Evolutionary conservation across 495 filamentous ascomycete genomes (phyloP).

Genomic region (Aspergillus ellipticus): DNA sequence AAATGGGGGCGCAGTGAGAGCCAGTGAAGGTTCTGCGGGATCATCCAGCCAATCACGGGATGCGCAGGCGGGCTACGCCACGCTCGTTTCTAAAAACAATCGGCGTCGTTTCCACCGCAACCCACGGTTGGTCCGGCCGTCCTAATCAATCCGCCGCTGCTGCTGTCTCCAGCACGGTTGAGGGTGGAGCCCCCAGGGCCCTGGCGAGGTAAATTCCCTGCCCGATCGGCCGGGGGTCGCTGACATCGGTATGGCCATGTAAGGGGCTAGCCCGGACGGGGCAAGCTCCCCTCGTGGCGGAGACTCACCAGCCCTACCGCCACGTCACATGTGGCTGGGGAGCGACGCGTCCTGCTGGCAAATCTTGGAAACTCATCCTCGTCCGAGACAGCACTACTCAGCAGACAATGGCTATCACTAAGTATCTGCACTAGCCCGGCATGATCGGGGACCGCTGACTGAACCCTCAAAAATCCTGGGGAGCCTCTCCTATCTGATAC

Average conservation of each 20-base stretch:
- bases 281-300: constrained; percentile 14
- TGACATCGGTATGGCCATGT: background rate
- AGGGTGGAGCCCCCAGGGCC: background rate
- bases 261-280: constrained; percentile 10
- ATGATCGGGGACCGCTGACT: too few species aligned
- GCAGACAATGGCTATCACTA: too few species aligned
- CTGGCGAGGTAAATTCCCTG: background rate
- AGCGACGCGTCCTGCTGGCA: constrained; percentile 10
- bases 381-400: too few species aligned
- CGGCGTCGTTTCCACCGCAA: constrained; percentile 2
- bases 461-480: too few species aligned
- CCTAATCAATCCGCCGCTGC: background rate
- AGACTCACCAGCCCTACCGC: constrained; percentile 16
- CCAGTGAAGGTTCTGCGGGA: background rate
- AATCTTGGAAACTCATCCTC: background rate
- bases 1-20: constrained; percentile 1
- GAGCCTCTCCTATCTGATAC: background rate
- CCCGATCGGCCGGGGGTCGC: too few species aligned
- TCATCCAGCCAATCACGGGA: background rate
- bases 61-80: background rate
- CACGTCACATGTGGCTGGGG: constrained; percentile 18
- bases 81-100: constrained; percentile 1
- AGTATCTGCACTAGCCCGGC: too few species aligned
- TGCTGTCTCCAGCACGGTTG: background rate
- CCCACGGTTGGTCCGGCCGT: background rate